Conservation (phyloP, 2,329 filamentous ascomycete genomes). For the Penicillium freii region DNA sequence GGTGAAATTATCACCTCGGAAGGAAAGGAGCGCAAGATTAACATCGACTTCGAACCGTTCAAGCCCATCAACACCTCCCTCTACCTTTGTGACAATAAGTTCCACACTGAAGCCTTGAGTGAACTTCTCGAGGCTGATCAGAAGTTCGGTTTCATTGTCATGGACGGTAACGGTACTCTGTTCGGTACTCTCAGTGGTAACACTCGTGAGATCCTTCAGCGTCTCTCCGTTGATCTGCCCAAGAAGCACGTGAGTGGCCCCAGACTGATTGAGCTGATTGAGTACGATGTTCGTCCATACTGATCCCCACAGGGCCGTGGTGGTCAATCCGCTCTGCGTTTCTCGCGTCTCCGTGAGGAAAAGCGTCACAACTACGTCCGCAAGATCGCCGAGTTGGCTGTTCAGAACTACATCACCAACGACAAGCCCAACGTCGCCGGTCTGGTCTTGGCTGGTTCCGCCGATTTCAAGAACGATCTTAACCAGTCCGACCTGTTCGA, state of each 20-base stretch:
- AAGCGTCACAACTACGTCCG: conserved; percentile 99
- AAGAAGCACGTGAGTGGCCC: conserved; percentile 74
- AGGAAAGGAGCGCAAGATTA: conserved; percentile 99
- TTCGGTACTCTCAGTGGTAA: conserved; percentile 97
- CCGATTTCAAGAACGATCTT: conserved; percentile 99
- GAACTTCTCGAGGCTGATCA: conserved; percentile 98
- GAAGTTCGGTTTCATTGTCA: conserved; percentile 99
- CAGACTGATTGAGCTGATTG: neutral
- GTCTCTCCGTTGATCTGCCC: conserved; percentile 96
- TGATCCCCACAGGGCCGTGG: conserved; percentile 67
- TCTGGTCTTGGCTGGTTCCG: conserved; percentile 90
- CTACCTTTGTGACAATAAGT: conserved; percentile 99
- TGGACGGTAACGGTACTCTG: conserved; percentile 98
- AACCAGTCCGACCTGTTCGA: conserved; percentile 98
- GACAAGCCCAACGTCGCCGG: conserved; percentile 99
- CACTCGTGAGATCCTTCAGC: conserved; percentile 93
- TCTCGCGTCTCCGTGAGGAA: conserved; percentile 97
- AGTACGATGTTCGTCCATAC: neutral
- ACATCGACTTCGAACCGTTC: conserved; percentile 99
- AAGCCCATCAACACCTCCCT: conserved; percentile 99
- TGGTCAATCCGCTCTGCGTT: conserved; percentile 99
- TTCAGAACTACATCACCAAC: conserved; percentile 97
- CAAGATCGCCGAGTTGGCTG: conserved; percentile 95
- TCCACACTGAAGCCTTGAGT: conserved; percentile 95
- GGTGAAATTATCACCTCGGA: conserved; percentile 99